phyloP scores from a whole-genome alignment of 2,329 filamentous ascomycete species.

The Penicillium sp. region DNA sequence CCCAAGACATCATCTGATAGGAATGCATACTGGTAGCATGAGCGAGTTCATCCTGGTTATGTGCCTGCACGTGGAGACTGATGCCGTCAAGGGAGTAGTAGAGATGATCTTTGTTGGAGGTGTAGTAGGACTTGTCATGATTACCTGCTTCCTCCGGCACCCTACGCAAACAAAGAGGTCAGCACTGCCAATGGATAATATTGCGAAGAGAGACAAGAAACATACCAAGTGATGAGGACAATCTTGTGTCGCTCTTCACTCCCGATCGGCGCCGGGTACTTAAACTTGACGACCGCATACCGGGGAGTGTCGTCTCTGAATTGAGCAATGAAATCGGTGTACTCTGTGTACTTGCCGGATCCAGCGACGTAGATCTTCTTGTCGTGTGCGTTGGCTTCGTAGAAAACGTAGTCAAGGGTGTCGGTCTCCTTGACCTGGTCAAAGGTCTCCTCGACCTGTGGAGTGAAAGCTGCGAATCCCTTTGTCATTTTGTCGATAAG shows the following conservation, averaged over 20 bases:
- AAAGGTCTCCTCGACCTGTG: slow-evolving; percentile 19
- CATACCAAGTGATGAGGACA: slow-evolving; percentile 24
- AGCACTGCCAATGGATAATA: not conserved
- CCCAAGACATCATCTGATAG: not conserved
- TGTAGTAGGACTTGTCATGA: slow-evolving; percentile 21
- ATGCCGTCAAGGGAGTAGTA: slow-evolving; percentile 18
- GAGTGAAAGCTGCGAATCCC: slow-evolving; percentile 20
- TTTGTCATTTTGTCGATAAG: slow-evolving; percentile 15
- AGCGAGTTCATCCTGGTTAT: slow-evolving; percentile 14
- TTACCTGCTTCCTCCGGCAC: slow-evolving; percentile 16
- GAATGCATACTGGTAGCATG: slow-evolving; percentile 15
- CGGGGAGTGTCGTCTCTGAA: slow-evolving; percentile 19
- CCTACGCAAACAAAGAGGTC: slow-evolving; percentile 9
- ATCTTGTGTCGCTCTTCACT: slow-evolving; percentile 18
- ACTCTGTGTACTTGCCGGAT: slow-evolving; percentile 20
- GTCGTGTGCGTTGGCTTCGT: slow-evolving; percentile 19
- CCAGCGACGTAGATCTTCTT: slow-evolving; percentile 19
- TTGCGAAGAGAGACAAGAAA: not conserved
- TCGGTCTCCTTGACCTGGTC: slow-evolving; percentile 21
- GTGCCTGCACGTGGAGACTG: slow-evolving; percentile 23
- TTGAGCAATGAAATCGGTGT: slow-evolving; percentile 14
- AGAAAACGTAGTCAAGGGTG: slow-evolving; percentile 20
- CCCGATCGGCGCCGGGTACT: slow-evolving; percentile 16
- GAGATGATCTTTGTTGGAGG: slow-evolving; percentile 21
- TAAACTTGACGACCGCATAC: slow-evolving; percentile 19